phyloP scores from a whole-genome alignment of 2,329 filamentous ascomycete genomes.

The Cercospora janseana region DNA sequence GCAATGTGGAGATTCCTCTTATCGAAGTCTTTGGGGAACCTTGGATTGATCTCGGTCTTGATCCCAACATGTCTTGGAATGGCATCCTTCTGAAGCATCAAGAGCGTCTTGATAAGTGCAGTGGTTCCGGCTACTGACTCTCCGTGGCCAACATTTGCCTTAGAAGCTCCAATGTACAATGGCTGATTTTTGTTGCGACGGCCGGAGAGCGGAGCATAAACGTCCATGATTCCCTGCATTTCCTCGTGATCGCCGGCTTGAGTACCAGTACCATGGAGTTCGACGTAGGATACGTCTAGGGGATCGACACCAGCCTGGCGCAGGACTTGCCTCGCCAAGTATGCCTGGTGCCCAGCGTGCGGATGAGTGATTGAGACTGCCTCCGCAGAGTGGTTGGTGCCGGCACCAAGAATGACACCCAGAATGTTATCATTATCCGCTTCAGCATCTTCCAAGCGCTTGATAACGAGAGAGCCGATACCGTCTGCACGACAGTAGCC shows the following conservation, averaged over 20 bases:
- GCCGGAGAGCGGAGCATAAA: slow-evolving; percentile 20
- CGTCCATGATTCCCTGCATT: slow-evolving; percentile 18
- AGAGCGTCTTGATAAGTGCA: slow-evolving; percentile 62
- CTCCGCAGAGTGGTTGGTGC: slow-evolving; percentile 21
- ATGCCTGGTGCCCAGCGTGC: slow-evolving; percentile 23
- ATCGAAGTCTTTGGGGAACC: slow-evolving; percentile 57
- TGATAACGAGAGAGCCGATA: slow-evolving; percentile 32
- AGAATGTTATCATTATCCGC: slow-evolving; percentile 37
- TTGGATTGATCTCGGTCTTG: slow-evolving; percentile 62
- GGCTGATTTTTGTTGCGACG: slow-evolving; percentile 16
- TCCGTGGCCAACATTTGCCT: slow-evolving; percentile 35
- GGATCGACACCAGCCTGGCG: slow-evolving; percentile 18
- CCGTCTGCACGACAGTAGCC: slow-evolving; percentile 36
- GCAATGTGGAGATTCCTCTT: slow-evolving; percentile 58
- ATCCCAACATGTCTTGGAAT: slow-evolving; percentile 69
- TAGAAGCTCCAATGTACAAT: slow-evolving; percentile 30
- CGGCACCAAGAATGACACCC: slow-evolving; percentile 17
- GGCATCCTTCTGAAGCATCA: slow-evolving; percentile 62
- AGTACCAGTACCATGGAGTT: slow-evolving; percentile 27
- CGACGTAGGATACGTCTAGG: slow-evolving; percentile 20
- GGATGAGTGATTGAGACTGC: slow-evolving; percentile 24
- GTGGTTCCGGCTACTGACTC: slow-evolving; percentile 43
- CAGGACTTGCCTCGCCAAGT: slow-evolving; percentile 14
- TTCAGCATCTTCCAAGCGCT: slow-evolving; percentile 36
- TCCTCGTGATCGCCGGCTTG: slow-evolving; percentile 22